A percentile compares a stretch with the other conserved stretches of the same genome.
These are phyloP conservation scores for Mycena belliarum DNA, from an alignment of 768 basidiomycete genomes.

Conservation along the genomic window DNA sequence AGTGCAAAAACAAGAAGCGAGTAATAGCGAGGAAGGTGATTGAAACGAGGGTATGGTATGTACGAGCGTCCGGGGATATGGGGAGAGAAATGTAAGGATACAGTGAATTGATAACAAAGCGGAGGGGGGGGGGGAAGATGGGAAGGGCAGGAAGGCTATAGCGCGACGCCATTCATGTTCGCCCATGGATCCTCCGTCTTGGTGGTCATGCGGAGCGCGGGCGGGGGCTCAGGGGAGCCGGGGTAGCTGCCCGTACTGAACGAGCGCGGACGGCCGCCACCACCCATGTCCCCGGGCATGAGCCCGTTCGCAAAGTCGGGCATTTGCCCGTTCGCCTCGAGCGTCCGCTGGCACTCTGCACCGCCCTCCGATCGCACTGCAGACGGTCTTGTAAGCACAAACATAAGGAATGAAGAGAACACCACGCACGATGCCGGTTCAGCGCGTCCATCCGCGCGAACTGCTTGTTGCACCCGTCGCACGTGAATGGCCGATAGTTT, in stretches of 20 bases:
- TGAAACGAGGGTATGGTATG: constrained; percentile 1
- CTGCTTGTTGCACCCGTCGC: constrained; percentile 89
- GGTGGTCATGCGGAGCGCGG: neutral
- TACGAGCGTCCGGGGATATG: constrained; percentile 1
- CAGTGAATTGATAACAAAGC: neutral
- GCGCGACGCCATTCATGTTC: constrained; percentile 20
- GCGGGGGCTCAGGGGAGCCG: constrained; percentile 6
- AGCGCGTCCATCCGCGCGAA: constrained; percentile 96
- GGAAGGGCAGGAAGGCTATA: neutral
- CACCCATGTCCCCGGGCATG: constrained; percentile 2
- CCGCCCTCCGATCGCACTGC: constrained; percentile 82
- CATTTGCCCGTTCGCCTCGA: constrained; percentile 31
- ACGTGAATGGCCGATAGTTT: constrained; percentile 89
- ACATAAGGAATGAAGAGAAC: neutral
- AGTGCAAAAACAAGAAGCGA: too few species aligned
- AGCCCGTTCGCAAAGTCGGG: constrained; percentile 31
- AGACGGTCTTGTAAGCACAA: neutral
- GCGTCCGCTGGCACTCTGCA: constrained; percentile 61
- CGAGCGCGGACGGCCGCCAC: constrained; percentile 3
- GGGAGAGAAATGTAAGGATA: neutral
- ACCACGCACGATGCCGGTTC: constrained; percentile 87
- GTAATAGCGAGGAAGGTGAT: neutral
- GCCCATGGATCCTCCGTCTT: constrained; percentile 22
- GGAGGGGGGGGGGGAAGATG: neutral
- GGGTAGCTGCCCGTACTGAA: constrained; percentile 17